These are phyloP conservation scores for Coriolopsis trogii DNA, from an alignment of 1,284 basidiomycete species.

Conservation along the genomic window DNA sequence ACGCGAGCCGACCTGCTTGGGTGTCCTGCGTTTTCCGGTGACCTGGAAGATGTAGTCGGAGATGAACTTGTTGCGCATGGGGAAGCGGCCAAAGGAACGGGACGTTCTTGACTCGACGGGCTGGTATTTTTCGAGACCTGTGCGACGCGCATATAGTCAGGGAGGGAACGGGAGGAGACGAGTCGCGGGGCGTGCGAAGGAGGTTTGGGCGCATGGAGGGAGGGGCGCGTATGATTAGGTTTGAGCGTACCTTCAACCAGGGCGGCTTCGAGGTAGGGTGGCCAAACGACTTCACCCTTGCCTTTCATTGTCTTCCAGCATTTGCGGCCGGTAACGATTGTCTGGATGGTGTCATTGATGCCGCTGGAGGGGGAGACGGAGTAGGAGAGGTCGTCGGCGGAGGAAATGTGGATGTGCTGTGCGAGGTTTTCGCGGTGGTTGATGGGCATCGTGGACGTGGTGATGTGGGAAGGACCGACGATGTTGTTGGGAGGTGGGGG, in stretches of 20 bases:
- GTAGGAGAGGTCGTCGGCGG: slow-evolving; percentile 37
- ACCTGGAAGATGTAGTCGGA: slow-evolving; percentile 69
- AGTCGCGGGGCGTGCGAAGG: not conserved
- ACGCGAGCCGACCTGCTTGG: slow-evolving; percentile 76
- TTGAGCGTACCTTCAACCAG: slow-evolving; percentile 63
- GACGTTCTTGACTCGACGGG: slow-evolving; percentile 73
- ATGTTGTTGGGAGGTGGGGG: not conserved
- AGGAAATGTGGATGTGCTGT: slow-evolving; percentile 37
- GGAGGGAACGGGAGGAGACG: not conserved
- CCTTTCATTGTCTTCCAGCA: slow-evolving; percentile 76
- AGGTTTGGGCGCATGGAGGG: slow-evolving; percentile 2
- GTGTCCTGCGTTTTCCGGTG: slow-evolving; percentile 66
- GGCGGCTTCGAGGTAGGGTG: slow-evolving; percentile 73
- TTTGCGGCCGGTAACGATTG: slow-evolving; percentile 68
- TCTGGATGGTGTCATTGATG: slow-evolving; percentile 44
- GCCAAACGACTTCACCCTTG: slow-evolving; percentile 71
- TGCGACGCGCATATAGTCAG: slow-evolving; percentile 11
- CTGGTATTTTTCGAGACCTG: slow-evolving; percentile 69
- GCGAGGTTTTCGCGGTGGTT: slow-evolving; percentile 28
- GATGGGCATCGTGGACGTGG: too few relatives aligned
- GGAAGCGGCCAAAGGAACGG: slow-evolving; percentile 70
- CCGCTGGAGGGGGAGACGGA: slow-evolving; percentile 29
- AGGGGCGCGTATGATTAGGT: not conserved
- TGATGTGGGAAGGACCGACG: too few relatives aligned
- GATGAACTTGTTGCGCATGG: slow-evolving; percentile 76